These are phyloP conservation scores for Euphrasia arctica DNA, from an alignment of 305 asterid species.

Conservation along the genomic window DNA sequence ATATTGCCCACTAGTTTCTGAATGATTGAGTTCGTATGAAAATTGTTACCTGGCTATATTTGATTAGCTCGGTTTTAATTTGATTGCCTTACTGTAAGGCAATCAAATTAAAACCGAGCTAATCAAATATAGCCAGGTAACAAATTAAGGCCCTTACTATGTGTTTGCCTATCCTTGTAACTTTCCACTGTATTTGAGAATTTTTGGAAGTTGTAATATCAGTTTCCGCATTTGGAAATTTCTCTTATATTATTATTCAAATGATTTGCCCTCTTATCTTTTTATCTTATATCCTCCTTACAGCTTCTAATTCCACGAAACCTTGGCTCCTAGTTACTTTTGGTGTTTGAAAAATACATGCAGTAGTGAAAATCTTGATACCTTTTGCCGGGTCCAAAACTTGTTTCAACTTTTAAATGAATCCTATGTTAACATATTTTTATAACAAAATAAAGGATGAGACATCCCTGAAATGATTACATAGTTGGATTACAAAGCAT, in stretches of 20 bases:
- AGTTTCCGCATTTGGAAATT: constrained; percentile 6
- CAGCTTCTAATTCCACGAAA: constrained; percentile 6
- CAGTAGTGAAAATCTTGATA: neutral
- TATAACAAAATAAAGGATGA: neutral
- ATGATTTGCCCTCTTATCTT: neutral
- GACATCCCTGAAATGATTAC: neutral
- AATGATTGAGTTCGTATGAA: constrained; percentile 9
- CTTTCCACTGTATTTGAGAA: constrained; percentile 2
- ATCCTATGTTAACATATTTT: constrained; percentile 8
- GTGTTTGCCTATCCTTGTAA: constrained; percentile 1
- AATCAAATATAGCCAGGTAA: too few species aligned
- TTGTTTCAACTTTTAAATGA: constrained; percentile 9
- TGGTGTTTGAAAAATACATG: constrained; percentile 6
- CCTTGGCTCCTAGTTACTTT: constrained; percentile 1
- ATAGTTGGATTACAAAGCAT: neutral
- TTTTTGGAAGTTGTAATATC: neutral
- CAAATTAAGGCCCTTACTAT: neutral
- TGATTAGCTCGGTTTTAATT: constrained; percentile 6
- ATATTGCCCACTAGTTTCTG: constrained; percentile 10
- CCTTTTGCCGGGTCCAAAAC: neutral
- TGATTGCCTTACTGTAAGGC: neutral
- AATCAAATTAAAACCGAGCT: too few species aligned
- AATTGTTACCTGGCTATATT: constrained; percentile 18
- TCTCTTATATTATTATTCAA: constrained; percentile 1
- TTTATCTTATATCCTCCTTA: neutral